Percentiles rank a stretch among this genome's conserved stretches.
phyloP scores from a whole-genome alignment of 176 grass and related monocot genomes.

The Cocos nucifera region DNA sequence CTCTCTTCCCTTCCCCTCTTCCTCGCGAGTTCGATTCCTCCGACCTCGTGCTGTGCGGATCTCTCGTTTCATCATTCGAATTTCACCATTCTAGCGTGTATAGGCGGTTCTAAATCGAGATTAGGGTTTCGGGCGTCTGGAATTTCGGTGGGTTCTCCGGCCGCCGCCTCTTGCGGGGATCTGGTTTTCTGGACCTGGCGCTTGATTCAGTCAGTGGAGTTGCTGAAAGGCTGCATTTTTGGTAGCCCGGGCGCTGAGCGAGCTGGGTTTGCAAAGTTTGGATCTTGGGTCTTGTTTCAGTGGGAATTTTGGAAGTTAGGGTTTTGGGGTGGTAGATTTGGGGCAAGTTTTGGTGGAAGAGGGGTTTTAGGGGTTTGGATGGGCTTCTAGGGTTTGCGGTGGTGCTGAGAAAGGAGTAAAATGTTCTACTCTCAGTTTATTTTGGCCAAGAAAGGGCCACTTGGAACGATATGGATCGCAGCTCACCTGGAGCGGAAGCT shows the following conservation, averaged over 20 bases:
- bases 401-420: constrained; percentile 23
- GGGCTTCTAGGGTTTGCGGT: constrained; percentile 28
- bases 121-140: no score
- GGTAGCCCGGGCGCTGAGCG: not conserved
- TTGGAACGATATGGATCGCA: constrained; percentile 99
- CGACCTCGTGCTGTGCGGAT: no score
- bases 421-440: constrained; percentile 99
- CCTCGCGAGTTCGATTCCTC: no score
- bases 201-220: not conserved
- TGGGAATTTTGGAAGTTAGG: not conserved
- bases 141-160: no score
- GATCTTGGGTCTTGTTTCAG: constrained; percentile 13
- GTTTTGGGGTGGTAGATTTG: constrained; percentile 7
- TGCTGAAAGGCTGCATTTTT: not conserved
- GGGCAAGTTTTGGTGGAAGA: not conserved
- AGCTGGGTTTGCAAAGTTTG: constrained; percentile 10
- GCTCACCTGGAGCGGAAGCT: constrained; percentile 97
- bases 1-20: not conserved
- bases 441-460: constrained; percentile 97
- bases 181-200: no score
- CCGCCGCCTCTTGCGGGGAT: no score
- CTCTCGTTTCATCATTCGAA: constrained; percentile 2
- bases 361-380: constrained; percentile 8
- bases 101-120: no score
- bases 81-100: constrained; percentile 20